Evolutionary conservation across 257 asterid genomes (phyloP), one percentile per base, ranked within the genome.

Genomic region (Euphrasia confusa): DNA sequence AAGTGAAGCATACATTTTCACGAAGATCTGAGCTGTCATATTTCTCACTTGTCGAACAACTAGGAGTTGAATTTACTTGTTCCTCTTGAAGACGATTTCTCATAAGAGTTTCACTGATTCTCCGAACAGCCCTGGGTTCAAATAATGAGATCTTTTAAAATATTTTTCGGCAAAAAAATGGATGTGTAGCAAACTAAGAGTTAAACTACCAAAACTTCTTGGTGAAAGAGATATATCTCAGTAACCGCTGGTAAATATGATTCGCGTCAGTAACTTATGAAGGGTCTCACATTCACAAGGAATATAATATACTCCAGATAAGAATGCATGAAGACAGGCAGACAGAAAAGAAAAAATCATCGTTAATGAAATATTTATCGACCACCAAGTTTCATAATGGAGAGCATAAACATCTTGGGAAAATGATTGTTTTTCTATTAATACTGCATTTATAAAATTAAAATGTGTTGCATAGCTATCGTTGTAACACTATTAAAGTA

Each of bases 101-200:
- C 79, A 77, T 90, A 69, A 80, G 72, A 65, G 80, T 71, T 73
- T 75, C 88, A 80, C 74, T 87, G 90, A 90, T 83, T 76, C 84
- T 84, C 68, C 96, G 80, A 68, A 85, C 96, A 75, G 88, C 95
- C 90, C 93, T 87, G 71, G 48, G 77, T 70, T 75, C 71, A 68
- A 76, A 60, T 74, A 58, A 63, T 73, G 50, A 69, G 5, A 45
- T 35, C 53, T 7, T 58, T 79, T 58, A 75, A 69, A 27, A 57
- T 44, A 65, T n/a, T 54, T 68, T 45, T 54, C 66, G 42, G 63
- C 61, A 44, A 55, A 55, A 55, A 15, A 32, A 26, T 56, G 63
- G 62, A 71, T 33, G 54, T 35, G 49, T 27, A 70, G 64, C 60
- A 65, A 67, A 50, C 58, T 26, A 40, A 42, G 32, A 59, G 18